Evolutionary conservation across 331 rosid species (phyloP), one percentile per base, ranked within the genome.

Genomic region (Phaseolus coccineus): DNA sequence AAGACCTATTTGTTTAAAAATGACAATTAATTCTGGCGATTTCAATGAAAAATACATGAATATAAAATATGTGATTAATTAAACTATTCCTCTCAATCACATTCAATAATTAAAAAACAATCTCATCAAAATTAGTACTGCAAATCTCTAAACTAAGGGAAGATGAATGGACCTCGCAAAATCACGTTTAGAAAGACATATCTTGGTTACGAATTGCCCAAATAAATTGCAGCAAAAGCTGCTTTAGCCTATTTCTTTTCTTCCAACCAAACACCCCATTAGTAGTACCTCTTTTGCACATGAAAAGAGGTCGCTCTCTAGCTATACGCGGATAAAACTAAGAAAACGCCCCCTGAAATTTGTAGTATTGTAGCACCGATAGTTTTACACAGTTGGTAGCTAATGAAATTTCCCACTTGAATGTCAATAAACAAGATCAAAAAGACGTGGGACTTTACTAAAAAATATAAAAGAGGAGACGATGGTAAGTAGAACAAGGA

Each of bases 401-500:
- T n/a, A 71, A 71, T 5, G 77, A 27, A 73, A 57, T 39, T 13
- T 73, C 40, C 69, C 7, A 37, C 69, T 44, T 59, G 30, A 50
- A 44, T 30, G 58, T 59, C 2, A 78, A 42, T 1, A 19, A n/a
- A n/a, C n/a, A n/a, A n/a, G n/a, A n/a, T n/a, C n/a, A n/a, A 22
- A 8, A 25, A 50, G 66, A 65, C 51, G 58, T 33, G 69, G 51
- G 31, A 65, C 40, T n/a, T 19, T 56, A 75, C 59, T 31, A 33
- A 8, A 74, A 70, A 44, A 70, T 67, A 44, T 68, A 51, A 27
- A 74, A 50, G 81, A 66, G 53, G 71, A 39, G 14, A 48, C 6
- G 22, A 81, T 51, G 40, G 69, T 19, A 80, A 31, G 73, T 42
- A 25, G 75, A 82, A 79, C 69, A 81, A 82, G 79, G 74, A 64